Percentiles rank a stretch among this genome's conserved stretches.
Evolutionary conservation across 2,329 filamentous ascomycete genomes (phyloP).

Genomic region (Apiospora rasikravindrae): DNA sequence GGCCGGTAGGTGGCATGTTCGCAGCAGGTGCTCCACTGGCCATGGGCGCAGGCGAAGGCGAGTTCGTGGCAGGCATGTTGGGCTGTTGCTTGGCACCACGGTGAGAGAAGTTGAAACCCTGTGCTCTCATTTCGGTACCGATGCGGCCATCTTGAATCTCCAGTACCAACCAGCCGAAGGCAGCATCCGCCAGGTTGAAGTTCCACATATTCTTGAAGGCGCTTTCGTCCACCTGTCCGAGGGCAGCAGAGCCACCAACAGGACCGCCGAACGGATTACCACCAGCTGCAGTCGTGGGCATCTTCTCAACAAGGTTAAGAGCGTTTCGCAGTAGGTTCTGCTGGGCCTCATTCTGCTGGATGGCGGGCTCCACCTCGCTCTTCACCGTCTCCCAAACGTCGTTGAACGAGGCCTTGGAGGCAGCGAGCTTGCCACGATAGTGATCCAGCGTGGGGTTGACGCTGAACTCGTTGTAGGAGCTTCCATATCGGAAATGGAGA

Average conservation of each 20-base stretch:
- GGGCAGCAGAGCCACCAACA: constrained; percentile 70
- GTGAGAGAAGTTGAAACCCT: constrained; percentile 99
- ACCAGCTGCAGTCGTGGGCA: constrained; percentile 92
- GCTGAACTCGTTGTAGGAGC: constrained; percentile 99
- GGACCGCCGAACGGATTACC: constrained; percentile 96
- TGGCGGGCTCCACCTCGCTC: constrained; percentile 91
- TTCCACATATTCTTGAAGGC: constrained; percentile 99
- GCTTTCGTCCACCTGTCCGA: constrained; percentile 94
- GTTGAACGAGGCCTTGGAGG: constrained; percentile 97
- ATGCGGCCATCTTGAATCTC: constrained; percentile 96
- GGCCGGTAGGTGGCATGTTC: constrained; percentile 39
- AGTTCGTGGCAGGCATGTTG: constrained; percentile 43
- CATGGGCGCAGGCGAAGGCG: constrained; percentile 43
- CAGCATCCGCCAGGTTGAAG: constrained; percentile 96
- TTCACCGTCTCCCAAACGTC: constrained; percentile 99
- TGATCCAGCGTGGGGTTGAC: constrained; percentile 98
- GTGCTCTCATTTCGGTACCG: constrained; percentile 97
- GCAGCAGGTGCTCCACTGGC: constrained; percentile 37
- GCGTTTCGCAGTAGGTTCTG: constrained; percentile 91
- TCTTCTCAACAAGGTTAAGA: constrained; percentile 93
- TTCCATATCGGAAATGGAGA: constrained; percentile 97
- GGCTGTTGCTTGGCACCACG: constrained; percentile 80
- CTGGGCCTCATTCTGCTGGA: constrained; percentile 91
- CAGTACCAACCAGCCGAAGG: constrained; percentile 93
- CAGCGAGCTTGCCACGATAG: constrained; percentile 96